These are phyloP conservation scores for Fusarium illudens DNA, from an alignment of 2,329 filamentous ascomycete genomes.

Conservation along the genomic window DNA sequence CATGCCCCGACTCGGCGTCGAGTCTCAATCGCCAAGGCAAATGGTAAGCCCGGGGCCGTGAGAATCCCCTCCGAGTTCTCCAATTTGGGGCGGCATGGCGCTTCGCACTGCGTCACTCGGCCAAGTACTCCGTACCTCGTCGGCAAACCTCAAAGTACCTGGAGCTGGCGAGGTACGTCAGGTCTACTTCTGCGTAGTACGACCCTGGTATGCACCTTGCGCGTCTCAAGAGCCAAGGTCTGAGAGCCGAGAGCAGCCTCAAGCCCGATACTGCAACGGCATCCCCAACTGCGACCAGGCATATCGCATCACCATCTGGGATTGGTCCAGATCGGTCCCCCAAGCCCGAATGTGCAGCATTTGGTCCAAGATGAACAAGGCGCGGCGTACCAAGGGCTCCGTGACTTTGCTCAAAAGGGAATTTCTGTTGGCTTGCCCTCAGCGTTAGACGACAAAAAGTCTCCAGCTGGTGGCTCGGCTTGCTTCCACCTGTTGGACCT, in stretches of 20 bases:
- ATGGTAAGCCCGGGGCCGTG: slow-evolving; percentile 17
- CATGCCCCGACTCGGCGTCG: slow-evolving; percentile 11
- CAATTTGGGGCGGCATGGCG: slow-evolving; percentile 40
- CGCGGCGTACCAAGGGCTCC: not conserved
- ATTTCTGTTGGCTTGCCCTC: not conserved
- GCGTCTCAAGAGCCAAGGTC: slow-evolving; percentile 13
- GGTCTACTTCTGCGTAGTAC: not conserved
- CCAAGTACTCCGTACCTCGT: slow-evolving; percentile 22
- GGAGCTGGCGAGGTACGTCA: slow-evolving; percentile 8
- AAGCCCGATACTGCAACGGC: slow-evolving; percentile 6
- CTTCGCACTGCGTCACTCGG: slow-evolving; percentile 40
- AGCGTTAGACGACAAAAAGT: not conserved
- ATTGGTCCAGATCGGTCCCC: slow-evolving; percentile 3
- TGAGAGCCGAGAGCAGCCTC: slow-evolving; percentile 22
- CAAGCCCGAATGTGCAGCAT: slow-evolving; percentile 2
- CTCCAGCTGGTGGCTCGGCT: slow-evolving; percentile 7
- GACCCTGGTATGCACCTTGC: not conserved
- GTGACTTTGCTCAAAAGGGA: slow-evolving; percentile 3
- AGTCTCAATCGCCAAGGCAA: slow-evolving; percentile 27
- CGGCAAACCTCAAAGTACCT: slow-evolving; percentile 21
- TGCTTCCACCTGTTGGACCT: not conserved
- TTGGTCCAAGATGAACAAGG: slow-evolving; percentile 1
- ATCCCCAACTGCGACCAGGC: slow-evolving; percentile 14
- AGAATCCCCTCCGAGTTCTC: slow-evolving; percentile 7
- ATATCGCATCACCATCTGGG: slow-evolving; percentile 24